Evolutionary conservation across 805 yeast genomes (phyloP).

Genomic region (Ogataea nakhonphanomensis): DNA sequence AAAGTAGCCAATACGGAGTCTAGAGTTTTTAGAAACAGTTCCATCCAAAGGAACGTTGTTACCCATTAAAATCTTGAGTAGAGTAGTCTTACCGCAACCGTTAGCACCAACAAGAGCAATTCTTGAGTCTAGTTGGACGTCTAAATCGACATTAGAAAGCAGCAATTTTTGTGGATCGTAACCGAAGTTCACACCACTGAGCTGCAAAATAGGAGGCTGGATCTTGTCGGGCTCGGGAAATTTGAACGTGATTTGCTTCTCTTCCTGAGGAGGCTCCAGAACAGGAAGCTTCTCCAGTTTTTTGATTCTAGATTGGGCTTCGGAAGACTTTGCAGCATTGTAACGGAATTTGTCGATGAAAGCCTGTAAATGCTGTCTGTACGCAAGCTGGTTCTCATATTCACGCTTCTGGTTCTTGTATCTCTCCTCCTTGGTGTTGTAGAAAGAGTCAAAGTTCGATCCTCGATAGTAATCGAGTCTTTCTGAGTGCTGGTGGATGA

Average conservation of each 20-base stretch:
- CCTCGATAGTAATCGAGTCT: slow-evolving; percentile 94
- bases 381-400: slow-evolving; percentile 96
- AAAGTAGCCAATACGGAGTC: slow-evolving; percentile 91
- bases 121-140: slow-evolving; percentile 90
- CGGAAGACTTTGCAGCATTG: slow-evolving; percentile 96
- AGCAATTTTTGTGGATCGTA: slow-evolving; percentile 64
- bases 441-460: slow-evolving; percentile 88
- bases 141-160: slow-evolving; percentile 76
- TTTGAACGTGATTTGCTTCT: slow-evolving; percentile 74
- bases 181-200: slow-evolving; percentile 84
- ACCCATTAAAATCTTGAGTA: slow-evolving; percentile 83
- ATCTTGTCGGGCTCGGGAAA: slow-evolving; percentile 94
- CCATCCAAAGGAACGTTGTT: slow-evolving; percentile 74
- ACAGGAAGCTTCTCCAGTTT: slow-evolving; percentile 92
- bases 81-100: slow-evolving; percentile 98
- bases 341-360: slow-evolving; percentile 96
- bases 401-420: slow-evolving; percentile 89
- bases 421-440: slow-evolving; percentile 92
- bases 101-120: slow-evolving; percentile 98
- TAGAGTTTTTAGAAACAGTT: slow-evolving; percentile 70
- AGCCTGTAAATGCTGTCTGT: slow-evolving; percentile 86
- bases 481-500: slow-evolving; percentile 96
- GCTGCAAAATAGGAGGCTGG: slow-evolving; percentile 90
- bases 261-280: slow-evolving; percentile 93
- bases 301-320: slow-evolving; percentile 97